Percentiles rank a stretch among this genome's conserved stretches.
These are phyloP conservation scores for Colletotrichum filicis DNA, from an alignment of 2,329 filamentous ascomycete genomes.

Conservation along the genomic window DNA sequence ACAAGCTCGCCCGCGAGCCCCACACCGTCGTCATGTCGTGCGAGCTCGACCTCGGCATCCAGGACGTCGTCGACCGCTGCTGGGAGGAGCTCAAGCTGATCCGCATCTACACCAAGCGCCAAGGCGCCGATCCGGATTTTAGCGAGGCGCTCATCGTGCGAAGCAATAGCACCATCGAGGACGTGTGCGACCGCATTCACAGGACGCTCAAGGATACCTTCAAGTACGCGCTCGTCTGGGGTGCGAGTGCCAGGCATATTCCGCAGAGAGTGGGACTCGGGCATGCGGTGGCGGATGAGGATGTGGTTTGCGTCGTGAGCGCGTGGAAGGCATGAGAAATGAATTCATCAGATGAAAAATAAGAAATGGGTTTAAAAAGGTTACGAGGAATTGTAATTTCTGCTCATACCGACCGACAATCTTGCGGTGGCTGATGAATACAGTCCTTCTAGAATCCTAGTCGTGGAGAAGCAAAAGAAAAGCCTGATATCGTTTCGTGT, in stretches of 20 bases:
- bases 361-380: slow-evolving; percentile 2
- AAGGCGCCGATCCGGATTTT: slow-evolving; percentile 91
- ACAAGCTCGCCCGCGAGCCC: slow-evolving; percentile 90
- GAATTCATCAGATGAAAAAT: background rate
- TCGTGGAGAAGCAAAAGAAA: slow-evolving; percentile 23
- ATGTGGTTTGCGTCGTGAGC: slow-evolving; percentile 75
- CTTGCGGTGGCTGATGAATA: slow-evolving; percentile 22
- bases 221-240: slow-evolving; percentile 99
- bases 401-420: slow-evolving; percentile 10
- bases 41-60: slow-evolving; percentile 91
- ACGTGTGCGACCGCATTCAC: slow-evolving; percentile 97
- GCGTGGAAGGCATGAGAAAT: slow-evolving; percentile 66
- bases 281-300: slow-evolving; percentile 80
- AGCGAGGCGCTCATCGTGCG: slow-evolving; percentile 92
- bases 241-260: slow-evolving; percentile 92
- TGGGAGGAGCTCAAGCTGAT: slow-evolving; percentile 95
- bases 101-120: slow-evolving; percentile 95
- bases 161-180: slow-evolving; percentile 88
- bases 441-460: slow-evolving; percentile 19
- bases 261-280: slow-evolving; percentile 91
- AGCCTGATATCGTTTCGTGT: slow-evolving; percentile 37
- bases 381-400: slow-evolving; percentile 29
- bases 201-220: slow-evolving; percentile 96
- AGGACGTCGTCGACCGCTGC: slow-evolving; percentile 93
- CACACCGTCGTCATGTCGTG: slow-evolving; percentile 98